Evolutionary conservation across 331 rosid species (phyloP), one percentile per base, ranked within the genome.

Genomic region (Spiraea crenata): DNA sequence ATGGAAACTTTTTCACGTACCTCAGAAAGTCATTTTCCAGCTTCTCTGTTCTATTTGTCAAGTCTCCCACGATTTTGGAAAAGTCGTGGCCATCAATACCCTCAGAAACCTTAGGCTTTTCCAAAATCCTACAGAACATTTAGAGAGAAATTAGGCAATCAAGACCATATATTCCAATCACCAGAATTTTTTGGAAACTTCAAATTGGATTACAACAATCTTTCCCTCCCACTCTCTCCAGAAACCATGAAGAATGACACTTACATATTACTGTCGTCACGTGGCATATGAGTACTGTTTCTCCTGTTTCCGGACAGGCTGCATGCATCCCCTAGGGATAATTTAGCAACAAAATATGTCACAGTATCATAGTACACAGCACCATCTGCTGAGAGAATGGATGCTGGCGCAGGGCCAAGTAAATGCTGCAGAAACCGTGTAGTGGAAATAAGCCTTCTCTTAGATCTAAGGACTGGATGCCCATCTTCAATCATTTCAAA

Each of bases 301-400:
- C 67, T 68, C 55, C 44, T 45, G 64, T 63, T 46, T 65, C 66
- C 54, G 64, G 66, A 68, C 77, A 82, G 76, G 77, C 85, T 77
- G 87, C 89, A 85, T 3, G 87, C 76, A 79, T 80, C 83, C 17
- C 83, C 85, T 48, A 85, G 62, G 4, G 85, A 82, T 17, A 71
- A 57, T 70, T 80, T 74, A 40, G 84, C 79, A 69, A 79, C 79
- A 65, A 46, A 77, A 77, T 72, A 80, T n/a, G 69, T 42, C 76
- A 80, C 77, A 55, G 77, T 71, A 17, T 85, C 89, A 56, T 80
- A 71, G 65, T 79, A 62, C 41, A 78, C 74, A n/a, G 73, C 69
- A 65, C 81, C 79, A 14, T 85, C 76, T 54, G 83, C 87, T 15
- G 83, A 59, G 59, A 85, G 76, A 57, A 85, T 10, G 35, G 72